These are phyloP conservation scores for Melampsora americana DNA, from an alignment of 1,284 basidiomycete species.

Conservation along the genomic window DNA sequence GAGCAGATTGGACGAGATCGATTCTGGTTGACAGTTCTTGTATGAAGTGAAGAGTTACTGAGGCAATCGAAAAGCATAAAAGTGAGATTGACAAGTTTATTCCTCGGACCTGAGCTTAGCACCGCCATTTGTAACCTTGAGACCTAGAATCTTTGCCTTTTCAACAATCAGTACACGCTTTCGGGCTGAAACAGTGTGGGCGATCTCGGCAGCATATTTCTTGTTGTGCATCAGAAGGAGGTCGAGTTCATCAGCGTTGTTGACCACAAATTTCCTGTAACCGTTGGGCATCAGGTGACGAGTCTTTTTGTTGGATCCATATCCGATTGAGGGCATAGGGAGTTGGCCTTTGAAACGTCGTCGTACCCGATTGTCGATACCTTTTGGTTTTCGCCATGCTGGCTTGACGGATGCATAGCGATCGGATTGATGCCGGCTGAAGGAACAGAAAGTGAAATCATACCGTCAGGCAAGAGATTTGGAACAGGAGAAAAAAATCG, in stretches of 20 bases:
- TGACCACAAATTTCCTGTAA: conserved; percentile 87
- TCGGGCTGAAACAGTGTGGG: conserved; percentile 93
- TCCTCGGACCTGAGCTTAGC: conserved; percentile 97
- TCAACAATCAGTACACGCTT: conserved; percentile 92
- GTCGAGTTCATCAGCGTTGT: conserved; percentile 85
- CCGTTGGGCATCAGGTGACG: conserved; percentile 91
- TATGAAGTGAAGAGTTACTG: neutral
- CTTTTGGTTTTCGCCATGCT: conserved; percentile 73
- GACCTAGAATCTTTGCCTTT: conserved; percentile 50
- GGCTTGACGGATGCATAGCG: conserved; percentile 92
- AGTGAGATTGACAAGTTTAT: conserved; percentile 2
- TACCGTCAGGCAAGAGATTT: neutral
- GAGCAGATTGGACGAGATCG: neutral
- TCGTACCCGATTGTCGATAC: conserved; percentile 60
- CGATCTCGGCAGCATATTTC: conserved; percentile 92
- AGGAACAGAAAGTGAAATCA: neutral
- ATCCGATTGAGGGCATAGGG: conserved; percentile 73
- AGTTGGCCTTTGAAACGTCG: conserved; percentile 93
- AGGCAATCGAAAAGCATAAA: neutral
- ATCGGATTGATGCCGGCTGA: conserved; percentile 91
- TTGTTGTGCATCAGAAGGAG: conserved; percentile 97
- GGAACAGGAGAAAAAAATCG: neutral
- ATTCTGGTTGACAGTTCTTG: neutral
- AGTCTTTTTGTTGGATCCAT: conserved; percentile 66
- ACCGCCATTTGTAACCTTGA: conserved; percentile 83